These are phyloP conservation scores for Leccinellum albellum DNA, from an alignment of 768 basidiomycete genomes.

Conservation along the genomic window DNA sequence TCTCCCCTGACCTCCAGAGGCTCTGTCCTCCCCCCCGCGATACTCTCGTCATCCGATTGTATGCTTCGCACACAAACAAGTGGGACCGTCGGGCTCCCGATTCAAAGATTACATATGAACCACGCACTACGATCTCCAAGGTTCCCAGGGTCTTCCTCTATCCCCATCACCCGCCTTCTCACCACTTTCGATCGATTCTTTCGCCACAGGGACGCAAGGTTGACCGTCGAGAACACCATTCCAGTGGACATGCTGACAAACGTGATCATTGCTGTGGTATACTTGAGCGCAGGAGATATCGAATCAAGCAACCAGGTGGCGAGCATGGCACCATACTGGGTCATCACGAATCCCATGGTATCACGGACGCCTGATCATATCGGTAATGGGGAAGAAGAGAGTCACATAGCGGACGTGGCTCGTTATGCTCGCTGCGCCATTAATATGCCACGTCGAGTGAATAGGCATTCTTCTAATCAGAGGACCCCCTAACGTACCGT, in stretches of 20 bases:
- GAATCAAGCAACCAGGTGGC: neutral
- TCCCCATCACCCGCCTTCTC: neutral
- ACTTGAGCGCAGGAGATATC: neutral
- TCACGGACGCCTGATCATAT: too few relatives aligned
- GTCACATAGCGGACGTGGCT: neutral
- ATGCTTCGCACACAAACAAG: too few relatives aligned
- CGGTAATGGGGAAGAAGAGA: neutral
- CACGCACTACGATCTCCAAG: neutral
- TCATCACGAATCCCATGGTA: neutral
- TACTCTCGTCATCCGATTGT: too few relatives aligned
- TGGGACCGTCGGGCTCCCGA: too few relatives aligned
- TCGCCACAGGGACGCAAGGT: neutral
- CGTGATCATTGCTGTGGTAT: neutral
- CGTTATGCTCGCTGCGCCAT: neutral
- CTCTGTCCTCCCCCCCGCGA: too few relatives aligned
- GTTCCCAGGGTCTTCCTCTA: neutral
- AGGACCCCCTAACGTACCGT: slow-evolving; percentile 34
- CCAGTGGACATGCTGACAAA: neutral
- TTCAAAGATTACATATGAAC: neutral
- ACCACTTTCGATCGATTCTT: neutral
- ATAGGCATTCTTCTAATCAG: neutral
- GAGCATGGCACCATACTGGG: neutral
- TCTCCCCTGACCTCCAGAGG: too few relatives aligned
- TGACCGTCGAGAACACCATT: neutral
- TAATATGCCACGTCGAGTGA: neutral